A percentile compares a stretch with the other conserved stretches of the same genome.
Conservation (phyloP, 2,329 filamentous ascomycete species). For the Pseudogymnoascus sp. region DNA sequence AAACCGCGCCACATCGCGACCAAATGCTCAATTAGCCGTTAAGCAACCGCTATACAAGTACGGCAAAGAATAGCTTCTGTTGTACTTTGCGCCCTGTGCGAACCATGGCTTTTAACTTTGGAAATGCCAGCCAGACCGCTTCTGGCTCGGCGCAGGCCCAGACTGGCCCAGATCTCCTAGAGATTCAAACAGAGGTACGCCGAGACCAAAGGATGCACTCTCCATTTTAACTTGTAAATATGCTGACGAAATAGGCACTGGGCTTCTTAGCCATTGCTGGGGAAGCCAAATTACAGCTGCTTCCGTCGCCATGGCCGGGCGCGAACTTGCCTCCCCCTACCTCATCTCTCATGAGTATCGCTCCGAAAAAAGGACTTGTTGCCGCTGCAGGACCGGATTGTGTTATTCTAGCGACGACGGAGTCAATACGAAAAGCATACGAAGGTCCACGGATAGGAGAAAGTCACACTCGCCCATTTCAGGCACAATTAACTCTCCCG, state of each 20-base stretch:
- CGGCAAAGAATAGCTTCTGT: neutral
- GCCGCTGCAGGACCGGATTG: constrained; percentile 79
- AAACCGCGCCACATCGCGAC: constrained; percentile 1
- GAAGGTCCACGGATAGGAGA: constrained; percentile 48
- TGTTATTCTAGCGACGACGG: constrained; percentile 67
- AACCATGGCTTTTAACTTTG: constrained; percentile 58
- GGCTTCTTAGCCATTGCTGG: constrained; percentile 74
- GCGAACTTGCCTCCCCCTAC: constrained; percentile 59
- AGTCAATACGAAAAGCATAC: constrained; percentile 69
- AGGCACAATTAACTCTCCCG: constrained; percentile 63
- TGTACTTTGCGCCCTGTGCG: neutral
- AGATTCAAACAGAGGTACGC: constrained; percentile 73
- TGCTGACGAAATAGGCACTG: constrained; percentile 32
- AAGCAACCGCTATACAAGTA: neutral
- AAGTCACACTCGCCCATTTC: constrained; percentile 59
- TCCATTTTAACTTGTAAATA: constrained; percentile 9
- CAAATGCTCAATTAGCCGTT: neutral
- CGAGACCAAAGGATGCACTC: neutral
- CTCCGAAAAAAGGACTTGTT: constrained; percentile 68
- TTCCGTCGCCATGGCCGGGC: constrained; percentile 68
- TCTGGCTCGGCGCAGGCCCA: constrained; percentile 34
- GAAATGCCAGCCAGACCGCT: constrained; percentile 37
- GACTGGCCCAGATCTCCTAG: constrained; percentile 58
- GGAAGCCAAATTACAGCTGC: constrained; percentile 69
- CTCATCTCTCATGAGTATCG: constrained; percentile 75